Base-by-base conservation (phyloP, 768 basidiomycete genomes). In the Pleurotus cornucopiae region DNA sequence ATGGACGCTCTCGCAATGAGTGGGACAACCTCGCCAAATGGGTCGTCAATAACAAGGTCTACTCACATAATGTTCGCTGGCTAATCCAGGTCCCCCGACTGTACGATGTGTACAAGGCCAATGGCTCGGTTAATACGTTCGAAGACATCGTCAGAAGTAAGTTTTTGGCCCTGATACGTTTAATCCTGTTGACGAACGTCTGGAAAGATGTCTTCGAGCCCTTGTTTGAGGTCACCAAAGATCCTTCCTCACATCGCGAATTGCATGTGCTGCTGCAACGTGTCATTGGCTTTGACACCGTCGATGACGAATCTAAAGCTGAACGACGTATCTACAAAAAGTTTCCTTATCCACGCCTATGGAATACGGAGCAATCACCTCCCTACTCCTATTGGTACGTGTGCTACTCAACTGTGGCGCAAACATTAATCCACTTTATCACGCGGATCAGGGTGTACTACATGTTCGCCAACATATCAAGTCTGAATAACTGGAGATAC, bases 21-120 rank as follows among this genome's bases (percentile, higher is more conserved):
- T 99, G 97, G 97, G 97, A 98, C 76, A 98, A 98, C 65, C 77
- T 99, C 5, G 97, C 97, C 14, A 89, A 88, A 76, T 99, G 97
- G 97, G 86, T 99, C 56, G 84, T 97, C 67, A 81, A 90, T 66
- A 83, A 98, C 76, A 94, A 96, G 68, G 77, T 98, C 4, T 90
- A 81, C 69, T 98, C 95, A 2, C 95, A 98, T 71, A 98, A 99
- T 66, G 94, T 98, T 39, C 84, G 97, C 53, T 98, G 97, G 97
- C 83, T 98, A 56, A 89, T 99, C 60, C 97, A 98, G 68, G 76
- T 98, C 5, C 97, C 97, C 0, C 85, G 97, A 2, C 68, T 99
- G 57, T 99, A 99, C 73, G 88, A 96, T 61, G 84, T 98, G 5
- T 99, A 97, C 79, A 97, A 95, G 67, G 84, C 86, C 54, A 91